Conservation (phyloP, 2,329 filamentous ascomycete genomes). For the Alternaria ethzedia region DNA sequence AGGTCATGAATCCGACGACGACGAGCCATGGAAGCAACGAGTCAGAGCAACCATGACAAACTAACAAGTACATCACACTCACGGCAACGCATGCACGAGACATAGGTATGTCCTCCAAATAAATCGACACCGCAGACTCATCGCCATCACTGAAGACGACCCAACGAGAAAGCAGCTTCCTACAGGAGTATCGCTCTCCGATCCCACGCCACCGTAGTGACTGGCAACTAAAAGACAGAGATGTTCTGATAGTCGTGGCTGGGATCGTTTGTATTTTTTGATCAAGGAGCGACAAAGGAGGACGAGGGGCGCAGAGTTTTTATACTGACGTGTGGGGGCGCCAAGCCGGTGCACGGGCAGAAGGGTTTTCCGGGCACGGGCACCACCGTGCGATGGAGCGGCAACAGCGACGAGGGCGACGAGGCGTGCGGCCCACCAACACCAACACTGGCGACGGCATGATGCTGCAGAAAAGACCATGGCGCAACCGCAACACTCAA, state of each 20-base stretch:
- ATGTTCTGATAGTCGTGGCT: slow-evolving; percentile 69
- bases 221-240: slow-evolving; percentile 73
- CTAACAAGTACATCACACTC: background rate
- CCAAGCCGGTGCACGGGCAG: slow-evolving; percentile 8
- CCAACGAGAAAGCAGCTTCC: slow-evolving; percentile 73
- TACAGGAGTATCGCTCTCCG: slow-evolving; percentile 65
- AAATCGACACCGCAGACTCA: slow-evolving; percentile 73
- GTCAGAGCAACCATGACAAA: background rate
- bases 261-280: slow-evolving; percentile 67
- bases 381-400: background rate
- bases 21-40: background rate
- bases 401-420: background rate
- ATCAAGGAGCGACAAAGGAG: slow-evolving; percentile 55
- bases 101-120: slow-evolving; percentile 65
- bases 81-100: background rate
- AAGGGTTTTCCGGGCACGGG: slow-evolving; percentile 3
- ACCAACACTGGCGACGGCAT: background rate
- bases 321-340: slow-evolving; percentile 16
- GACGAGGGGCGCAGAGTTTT: slow-evolving; percentile 30
- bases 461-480: background rate
- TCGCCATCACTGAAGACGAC: slow-evolving; percentile 75
- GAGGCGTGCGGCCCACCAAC: background rate
- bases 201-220: slow-evolving; percentile 65
- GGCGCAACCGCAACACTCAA: background rate
- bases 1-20: background rate